Conservation (phyloP, 441 rosid species). For the Euphorbia celastroides region DNA sequence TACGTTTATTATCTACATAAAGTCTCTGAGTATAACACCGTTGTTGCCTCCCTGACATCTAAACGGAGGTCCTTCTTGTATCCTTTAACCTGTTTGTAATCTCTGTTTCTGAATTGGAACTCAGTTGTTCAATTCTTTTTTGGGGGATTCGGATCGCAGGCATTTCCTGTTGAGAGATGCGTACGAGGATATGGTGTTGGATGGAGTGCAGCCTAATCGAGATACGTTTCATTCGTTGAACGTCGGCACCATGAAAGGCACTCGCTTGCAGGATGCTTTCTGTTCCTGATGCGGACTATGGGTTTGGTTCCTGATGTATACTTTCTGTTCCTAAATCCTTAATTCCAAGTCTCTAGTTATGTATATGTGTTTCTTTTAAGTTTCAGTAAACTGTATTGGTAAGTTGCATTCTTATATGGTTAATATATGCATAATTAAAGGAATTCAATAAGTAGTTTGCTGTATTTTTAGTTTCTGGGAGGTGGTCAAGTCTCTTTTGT, state of each 20-base stretch:
- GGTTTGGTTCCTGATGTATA: slow-evolving; percentile 92
- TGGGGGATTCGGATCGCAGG: slow-evolving; percentile 26
- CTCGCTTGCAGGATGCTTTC: slow-evolving; percentile 76
- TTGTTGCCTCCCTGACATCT: slow-evolving; percentile 48
- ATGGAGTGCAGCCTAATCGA: slow-evolving; percentile 82
- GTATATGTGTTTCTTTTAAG: not conserved
- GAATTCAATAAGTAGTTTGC: not conserved
- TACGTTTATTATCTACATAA: slow-evolving; percentile 75
- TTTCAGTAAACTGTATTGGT: not conserved
- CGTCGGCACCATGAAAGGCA: slow-evolving; percentile 80
- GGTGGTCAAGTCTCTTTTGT: not conserved
- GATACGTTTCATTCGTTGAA: slow-evolving; percentile 73
- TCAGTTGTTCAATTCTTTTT: not conserved
- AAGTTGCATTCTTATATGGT: not conserved
- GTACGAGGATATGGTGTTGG: slow-evolving; percentile 89
- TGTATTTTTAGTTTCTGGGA: not conserved
- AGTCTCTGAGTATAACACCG: slow-evolving; percentile 63
- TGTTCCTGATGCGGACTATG: slow-evolving; percentile 80
- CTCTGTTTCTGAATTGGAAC: not conserved
- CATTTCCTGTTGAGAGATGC: slow-evolving; percentile 66
- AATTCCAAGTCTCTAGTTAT: not conserved
- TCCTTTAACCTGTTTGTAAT: not conserved
- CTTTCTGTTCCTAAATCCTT: slow-evolving; percentile 1
- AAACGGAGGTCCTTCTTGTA: slow-evolving; percentile 46
- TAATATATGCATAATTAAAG: not conserved